Evolutionary conservation across 2,329 filamentous ascomycete species (phyloP).

Genomic region (Helotiales sp.): DNA sequence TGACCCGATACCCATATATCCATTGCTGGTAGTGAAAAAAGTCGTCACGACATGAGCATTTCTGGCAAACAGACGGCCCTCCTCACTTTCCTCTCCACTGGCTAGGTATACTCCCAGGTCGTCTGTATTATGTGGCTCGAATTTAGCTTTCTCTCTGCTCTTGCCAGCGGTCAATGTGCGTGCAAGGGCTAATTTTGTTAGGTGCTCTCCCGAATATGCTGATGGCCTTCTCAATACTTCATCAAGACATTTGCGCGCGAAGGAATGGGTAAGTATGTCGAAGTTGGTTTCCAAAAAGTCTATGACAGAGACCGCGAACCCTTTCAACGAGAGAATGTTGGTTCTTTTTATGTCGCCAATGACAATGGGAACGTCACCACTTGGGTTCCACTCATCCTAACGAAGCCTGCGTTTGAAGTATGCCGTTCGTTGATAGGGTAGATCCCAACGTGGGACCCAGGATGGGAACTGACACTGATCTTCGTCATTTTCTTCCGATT

Average conservation of each 20-base stretch:
- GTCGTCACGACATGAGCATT: neutral
- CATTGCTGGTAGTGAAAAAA: slow-evolving; percentile 1
- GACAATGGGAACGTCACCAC: neutral
- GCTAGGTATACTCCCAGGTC: slow-evolving; percentile 4
- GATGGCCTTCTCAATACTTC: neutral
- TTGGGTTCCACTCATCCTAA: neutral
- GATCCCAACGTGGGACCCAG: neutral
- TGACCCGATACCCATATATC: slow-evolving; percentile 12
- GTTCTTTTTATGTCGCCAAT: neutral
- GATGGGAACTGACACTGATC: neutral
- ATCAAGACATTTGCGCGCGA: neutral
- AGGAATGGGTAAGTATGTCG: too few species aligned
- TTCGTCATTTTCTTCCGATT: neutral
- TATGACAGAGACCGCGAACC: neutral
- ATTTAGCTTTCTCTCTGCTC: neutral
- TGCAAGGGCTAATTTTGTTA: neutral
- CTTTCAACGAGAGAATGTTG: neutral
- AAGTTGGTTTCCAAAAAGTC: neutral
- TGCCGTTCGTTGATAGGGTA: neutral
- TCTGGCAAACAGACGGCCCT: neutral
- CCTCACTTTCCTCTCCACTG: neutral
- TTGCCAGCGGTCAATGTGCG: neutral
- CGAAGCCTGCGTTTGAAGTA: neutral
- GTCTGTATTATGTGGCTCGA: neutral
- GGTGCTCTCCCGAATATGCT: neutral